phyloP scores from a whole-genome alignment of 148 eudicot genomes.

The Chenopodium suecicum region DNA sequence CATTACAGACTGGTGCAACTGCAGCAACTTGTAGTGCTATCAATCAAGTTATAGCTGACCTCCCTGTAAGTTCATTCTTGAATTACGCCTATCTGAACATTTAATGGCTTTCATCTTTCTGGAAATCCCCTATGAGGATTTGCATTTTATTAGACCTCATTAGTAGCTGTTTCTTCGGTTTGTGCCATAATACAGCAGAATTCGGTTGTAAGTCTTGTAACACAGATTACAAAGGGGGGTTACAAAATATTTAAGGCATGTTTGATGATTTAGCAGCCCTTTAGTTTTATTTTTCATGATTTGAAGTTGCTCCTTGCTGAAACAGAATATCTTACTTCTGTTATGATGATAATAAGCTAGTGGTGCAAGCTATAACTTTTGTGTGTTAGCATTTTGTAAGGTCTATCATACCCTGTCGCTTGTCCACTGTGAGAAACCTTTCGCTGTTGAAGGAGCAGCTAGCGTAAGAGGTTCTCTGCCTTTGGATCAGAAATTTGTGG shows the following conservation, averaged over 20 bases:
- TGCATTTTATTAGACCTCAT: neutral
- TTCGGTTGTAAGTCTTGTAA: neutral
- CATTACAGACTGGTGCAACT: conserved; percentile 95
- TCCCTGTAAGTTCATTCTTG: conserved; percentile 65
- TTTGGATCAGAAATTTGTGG: neutral
- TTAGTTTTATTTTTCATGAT: neutral
- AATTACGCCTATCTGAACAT: neutral
- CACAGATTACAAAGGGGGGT: neutral
- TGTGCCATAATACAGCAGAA: neutral
- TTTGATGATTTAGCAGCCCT: neutral
- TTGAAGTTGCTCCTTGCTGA: neutral
- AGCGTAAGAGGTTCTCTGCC: neutral
- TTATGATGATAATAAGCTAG: neutral
- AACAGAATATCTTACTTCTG: neutral
- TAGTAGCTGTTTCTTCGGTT: neutral
- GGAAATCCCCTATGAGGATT: neutral
- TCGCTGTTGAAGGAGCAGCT: neutral
- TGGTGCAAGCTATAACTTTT: neutral
- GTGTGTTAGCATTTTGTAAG: neutral
- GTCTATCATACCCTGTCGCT: neutral
- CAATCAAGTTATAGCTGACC: conserved; percentile 88
- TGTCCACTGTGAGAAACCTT: neutral
- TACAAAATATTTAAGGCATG: neutral
- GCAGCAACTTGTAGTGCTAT: conserved; percentile 99
- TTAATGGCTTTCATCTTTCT: neutral